Evolutionary conservation across 2,329 filamentous ascomycete genomes (phyloP), one percentile per base, ranked within the genome.

Genomic region (Claviceps sp.): DNA sequence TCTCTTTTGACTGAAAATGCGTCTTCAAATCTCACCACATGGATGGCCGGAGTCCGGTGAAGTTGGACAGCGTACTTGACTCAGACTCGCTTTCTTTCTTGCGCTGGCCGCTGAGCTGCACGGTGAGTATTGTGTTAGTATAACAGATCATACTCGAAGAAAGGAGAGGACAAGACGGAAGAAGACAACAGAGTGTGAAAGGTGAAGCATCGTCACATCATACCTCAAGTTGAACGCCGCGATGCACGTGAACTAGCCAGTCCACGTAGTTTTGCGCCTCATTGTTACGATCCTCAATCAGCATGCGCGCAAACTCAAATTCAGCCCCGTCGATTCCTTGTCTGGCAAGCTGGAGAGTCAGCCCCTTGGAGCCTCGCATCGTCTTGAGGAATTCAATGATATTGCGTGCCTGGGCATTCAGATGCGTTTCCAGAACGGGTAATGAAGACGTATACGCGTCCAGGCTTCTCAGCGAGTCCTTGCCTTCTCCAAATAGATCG

Each of bases 261-360:
- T 98, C 93, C 37, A 97, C 93, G 68, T 97, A 98, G 64, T 87
- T 95, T 70, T 95, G 90, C 38, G 93, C 93, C 71, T 98, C 93
- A 59, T 95, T 95, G 67, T 97, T 97, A 57, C 93, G 80, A 64
- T 98, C 93, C 69, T 98, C 93, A 36, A 95, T 82, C 58, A 98
- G 69, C 69, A 94, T 74, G 50, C 90, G 76, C 7, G 93, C 93
- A 72, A 97, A 98, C 68, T 98, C 93, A 62, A 89, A 97, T 67
- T 98, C 93, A 3, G 90, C 88, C 1, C 93, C 93, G 62, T 98
- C 93, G 4, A 97, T 76, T 0, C 90, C 90, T 68, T 97, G 93
- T 53, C 93, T 74, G 7, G 93, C 93, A 47, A 98, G 75, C 68
- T 97, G 93, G 47, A 98, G 79, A 1, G 88, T 88, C 54, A 95